Conservation (phyloP, 139 green algal species). For the Chlorella sp. region DNA sequence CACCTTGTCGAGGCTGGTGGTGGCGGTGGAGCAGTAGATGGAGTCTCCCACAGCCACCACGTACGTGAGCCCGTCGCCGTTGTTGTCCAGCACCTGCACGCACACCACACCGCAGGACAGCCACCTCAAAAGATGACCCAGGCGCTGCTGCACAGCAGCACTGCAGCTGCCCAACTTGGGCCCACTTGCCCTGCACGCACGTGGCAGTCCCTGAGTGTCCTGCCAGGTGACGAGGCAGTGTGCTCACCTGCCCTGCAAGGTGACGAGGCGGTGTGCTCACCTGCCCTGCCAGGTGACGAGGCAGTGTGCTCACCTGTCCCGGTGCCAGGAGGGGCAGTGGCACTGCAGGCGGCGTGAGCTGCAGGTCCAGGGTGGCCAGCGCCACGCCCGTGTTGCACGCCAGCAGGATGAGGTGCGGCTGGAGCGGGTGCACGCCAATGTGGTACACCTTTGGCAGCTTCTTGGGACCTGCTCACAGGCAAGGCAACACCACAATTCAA, state of each 20-base stretch:
- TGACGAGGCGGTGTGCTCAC: no score
- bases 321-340: not conserved
- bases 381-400: slow-evolving; percentile 34
- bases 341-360: not conserved
- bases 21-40: not conserved
- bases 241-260: no score
- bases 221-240: no score
- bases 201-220: no score
- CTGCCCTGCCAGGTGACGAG: not conserved
- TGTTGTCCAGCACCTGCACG: not conserved
- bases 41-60: not conserved
- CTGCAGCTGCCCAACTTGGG: not conserved
- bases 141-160: not conserved
- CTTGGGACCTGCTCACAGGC: slow-evolving; percentile 38
- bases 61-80: not conserved
- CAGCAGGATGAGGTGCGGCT: slow-evolving; percentile 26
- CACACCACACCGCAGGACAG: no score
- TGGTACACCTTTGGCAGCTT: slow-evolving; percentile 44
- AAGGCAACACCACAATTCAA: no score
- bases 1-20: not conserved
- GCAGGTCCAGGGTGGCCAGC: not conserved
- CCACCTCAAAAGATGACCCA: not conserved
- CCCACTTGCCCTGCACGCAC: not conserved
- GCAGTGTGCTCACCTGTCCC: not conserved
- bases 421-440: slow-evolving; percentile 31